Conservation (phyloP, 2,329 filamentous ascomycete genomes). For the Magnaporthales sp. region DNA sequence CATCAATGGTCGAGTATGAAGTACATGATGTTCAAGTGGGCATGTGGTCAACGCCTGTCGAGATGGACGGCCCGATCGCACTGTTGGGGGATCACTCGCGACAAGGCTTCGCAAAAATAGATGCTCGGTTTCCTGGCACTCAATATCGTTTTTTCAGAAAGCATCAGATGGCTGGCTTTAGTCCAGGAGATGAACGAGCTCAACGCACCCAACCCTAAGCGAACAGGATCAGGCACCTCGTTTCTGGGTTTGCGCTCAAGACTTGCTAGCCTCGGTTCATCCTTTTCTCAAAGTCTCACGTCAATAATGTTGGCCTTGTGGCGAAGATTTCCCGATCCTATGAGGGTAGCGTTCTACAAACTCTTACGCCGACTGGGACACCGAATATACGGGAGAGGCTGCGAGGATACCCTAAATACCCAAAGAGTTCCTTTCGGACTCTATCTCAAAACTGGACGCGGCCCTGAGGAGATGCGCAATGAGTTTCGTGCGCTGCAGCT, state of each 20-base stretch:
- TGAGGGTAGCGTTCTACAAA: constrained; percentile 13
- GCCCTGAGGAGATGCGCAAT: constrained; percentile 14
- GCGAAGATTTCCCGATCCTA: constrained; percentile 11
- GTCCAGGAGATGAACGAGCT: constrained; percentile 8
- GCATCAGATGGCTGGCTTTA: constrained; percentile 18
- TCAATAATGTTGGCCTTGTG: constrained; percentile 11
- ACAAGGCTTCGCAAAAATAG: constrained; percentile 14
- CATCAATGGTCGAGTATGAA: constrained; percentile 20
- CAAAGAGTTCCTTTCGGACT: constrained; percentile 22
- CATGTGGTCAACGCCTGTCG: constrained; percentile 8
- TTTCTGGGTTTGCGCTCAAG: not conserved
- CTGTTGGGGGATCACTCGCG: constrained; percentile 23
- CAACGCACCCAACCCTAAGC: not conserved
- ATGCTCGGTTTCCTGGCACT: constrained; percentile 19
- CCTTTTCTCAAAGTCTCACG: not conserved
- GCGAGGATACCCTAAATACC: constrained; percentile 12
- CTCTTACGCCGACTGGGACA: constrained; percentile 12
- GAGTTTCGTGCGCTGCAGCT: constrained; percentile 19
- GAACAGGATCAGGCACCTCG: not conserved
- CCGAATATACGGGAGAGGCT: constrained; percentile 12
- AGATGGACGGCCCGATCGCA: constrained; percentile 15
- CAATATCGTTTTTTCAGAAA: constrained; percentile 17
- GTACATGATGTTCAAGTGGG: constrained; percentile 8
- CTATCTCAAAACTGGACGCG: constrained; percentile 17
- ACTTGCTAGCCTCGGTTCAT: not conserved